Percentiles rank a stretch among this genome's conserved stretches.
Evolutionary conservation across 2,329 filamentous ascomycete genomes (phyloP).

Genomic region (Hypoxylon sp.): DNA sequence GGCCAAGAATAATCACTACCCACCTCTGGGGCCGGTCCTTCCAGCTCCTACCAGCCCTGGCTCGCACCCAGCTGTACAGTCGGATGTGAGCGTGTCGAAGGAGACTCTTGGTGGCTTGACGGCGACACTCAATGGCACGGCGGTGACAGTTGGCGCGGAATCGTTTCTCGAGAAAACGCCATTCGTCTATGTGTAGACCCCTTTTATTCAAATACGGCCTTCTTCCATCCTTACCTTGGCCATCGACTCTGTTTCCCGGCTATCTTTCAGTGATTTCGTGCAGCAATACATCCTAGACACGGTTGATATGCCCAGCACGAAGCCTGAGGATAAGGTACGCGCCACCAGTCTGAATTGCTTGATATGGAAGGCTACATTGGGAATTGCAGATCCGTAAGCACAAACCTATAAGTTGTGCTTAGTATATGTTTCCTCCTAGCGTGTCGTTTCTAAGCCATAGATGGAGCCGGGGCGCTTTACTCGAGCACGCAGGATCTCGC

Average conservation of each 20-base stretch:
- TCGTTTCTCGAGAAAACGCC: slow-evolving; percentile 29
- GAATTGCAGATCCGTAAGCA: slow-evolving; percentile 53
- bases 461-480: slow-evolving; percentile 57
- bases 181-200: slow-evolving; percentile 49
- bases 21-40: slow-evolving; percentile 29
- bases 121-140: slow-evolving; percentile 14
- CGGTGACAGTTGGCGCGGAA: slow-evolving; percentile 24
- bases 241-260: slow-evolving; percentile 59
- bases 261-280: slow-evolving; percentile 55
- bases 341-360: slow-evolving; percentile 54
- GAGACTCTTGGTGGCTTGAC: background rate
- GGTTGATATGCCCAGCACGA: slow-evolving; percentile 58
- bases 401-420: too few species aligned
- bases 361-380: slow-evolving; percentile 53
- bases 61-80: slow-evolving; percentile 25
- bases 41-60: slow-evolving; percentile 27
- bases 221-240: slow-evolving; percentile 59
- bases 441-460: background rate
- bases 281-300: slow-evolving; percentile 57
- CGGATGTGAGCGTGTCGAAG: slow-evolving; percentile 1
- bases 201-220: slow-evolving; percentile 64
- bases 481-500: slow-evolving; percentile 57
- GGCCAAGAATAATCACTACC: slow-evolving; percentile 28
- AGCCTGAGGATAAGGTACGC: slow-evolving; percentile 50
- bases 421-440: too few species aligned